phyloP scores from a whole-genome alignment of 768 basidiomycete genomes.

The Phanerochaete sordida region DNA sequence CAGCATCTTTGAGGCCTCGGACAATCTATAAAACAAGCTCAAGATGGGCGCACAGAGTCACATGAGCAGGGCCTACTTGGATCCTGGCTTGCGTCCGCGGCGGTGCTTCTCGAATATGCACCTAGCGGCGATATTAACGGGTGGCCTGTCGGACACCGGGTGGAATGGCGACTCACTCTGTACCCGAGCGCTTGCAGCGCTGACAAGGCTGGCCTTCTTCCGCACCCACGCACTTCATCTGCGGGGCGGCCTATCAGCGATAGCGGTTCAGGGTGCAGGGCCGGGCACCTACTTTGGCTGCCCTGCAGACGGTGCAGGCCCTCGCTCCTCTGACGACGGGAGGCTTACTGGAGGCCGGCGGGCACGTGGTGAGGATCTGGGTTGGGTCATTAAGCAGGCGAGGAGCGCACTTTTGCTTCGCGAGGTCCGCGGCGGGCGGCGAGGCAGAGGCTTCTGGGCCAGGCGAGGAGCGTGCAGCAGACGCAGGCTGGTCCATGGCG shows the following conservation, averaged over 20 bases:
- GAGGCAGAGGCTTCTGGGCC: not conserved
- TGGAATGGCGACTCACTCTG: conserved; percentile 48
- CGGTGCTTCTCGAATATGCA: conserved; percentile 89
- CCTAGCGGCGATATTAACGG: conserved; percentile 33
- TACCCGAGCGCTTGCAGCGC: conserved; percentile 77
- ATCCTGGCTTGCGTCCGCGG: conserved; percentile 84
- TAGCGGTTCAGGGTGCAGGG: conserved; percentile 5
- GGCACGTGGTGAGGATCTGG: conserved; percentile 8
- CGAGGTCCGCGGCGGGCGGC: not conserved
- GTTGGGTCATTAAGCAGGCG: not conserved
- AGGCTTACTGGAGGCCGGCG: conserved; percentile 23
- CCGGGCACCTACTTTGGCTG: conserved; percentile 14
- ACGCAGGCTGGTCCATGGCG: conserved; percentile 4
- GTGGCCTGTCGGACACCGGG: not conserved
- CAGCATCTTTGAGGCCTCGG: conserved; percentile 88
- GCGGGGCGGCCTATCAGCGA: conserved; percentile 11
- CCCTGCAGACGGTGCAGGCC: conserved; percentile 77
- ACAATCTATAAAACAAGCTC: conserved; percentile 47
- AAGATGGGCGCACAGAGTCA: not conserved
- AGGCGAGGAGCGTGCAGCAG: not conserved
- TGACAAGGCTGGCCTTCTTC: conserved; percentile 85
- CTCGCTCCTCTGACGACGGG: conserved; percentile 48
- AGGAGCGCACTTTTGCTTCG: conserved; percentile 4
- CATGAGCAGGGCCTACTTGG: conserved; percentile 54
- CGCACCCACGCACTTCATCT: conserved; percentile 93